These are phyloP conservation scores for Macrolepiota dolichaula DNA, from an alignment of 768 basidiomycete species.

Conservation along the genomic window DNA sequence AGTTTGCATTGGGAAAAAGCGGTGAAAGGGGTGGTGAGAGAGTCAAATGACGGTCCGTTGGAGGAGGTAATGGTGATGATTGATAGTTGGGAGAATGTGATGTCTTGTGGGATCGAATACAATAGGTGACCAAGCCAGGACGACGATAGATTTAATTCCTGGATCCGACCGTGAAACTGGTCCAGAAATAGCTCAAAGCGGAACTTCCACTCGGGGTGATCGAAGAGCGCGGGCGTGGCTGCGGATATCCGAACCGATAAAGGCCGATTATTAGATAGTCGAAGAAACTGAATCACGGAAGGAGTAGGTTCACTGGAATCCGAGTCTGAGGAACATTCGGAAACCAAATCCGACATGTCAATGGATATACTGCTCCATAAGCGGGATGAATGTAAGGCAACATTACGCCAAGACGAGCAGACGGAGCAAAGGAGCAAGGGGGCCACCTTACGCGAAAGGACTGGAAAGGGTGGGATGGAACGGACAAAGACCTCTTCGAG, in stretches of 20 bases:
- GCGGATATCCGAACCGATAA: not conserved
- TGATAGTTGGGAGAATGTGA: not conserved
- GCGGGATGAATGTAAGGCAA: constrained; percentile 1
- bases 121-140: not conserved
- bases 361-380: constrained; percentile 6
- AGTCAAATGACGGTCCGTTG: not conserved
- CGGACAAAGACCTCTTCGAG: constrained; percentile 3
- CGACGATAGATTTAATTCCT: not conserved
- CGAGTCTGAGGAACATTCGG: not conserved
- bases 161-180: constrained; percentile 1
- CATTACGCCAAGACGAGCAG: constrained; percentile 1
- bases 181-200: not conserved
- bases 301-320: not conserved
- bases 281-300: not conserved
- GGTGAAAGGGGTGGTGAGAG: not conserved
- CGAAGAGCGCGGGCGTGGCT: not conserved
- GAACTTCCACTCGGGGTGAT: not conserved
- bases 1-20: not conserved
- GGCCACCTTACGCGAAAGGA: not conserved
- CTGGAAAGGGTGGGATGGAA: not conserved
- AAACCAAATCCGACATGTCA: not conserved
- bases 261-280: not conserved
- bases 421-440: constrained; percentile 5
- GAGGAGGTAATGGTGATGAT: not conserved
- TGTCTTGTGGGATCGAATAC: not conserved